Percentiles rank a stretch among this genome's conserved stretches.
These are phyloP conservation scores for Abelmoschus esculentus DNA, from an alignment of 345 rosid species.

Conservation along the genomic window DNA sequence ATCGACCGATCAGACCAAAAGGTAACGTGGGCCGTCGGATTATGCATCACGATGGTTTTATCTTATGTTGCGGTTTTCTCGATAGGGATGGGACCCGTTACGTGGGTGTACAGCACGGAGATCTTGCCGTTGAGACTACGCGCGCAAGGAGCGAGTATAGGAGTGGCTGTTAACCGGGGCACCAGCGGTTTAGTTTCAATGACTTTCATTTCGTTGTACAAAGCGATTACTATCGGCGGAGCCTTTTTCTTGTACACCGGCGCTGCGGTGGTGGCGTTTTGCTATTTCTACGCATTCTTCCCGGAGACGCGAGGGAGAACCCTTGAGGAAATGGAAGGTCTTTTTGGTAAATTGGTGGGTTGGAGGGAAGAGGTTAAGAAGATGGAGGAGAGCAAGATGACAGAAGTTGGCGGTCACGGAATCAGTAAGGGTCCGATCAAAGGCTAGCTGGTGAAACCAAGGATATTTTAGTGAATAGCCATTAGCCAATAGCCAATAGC, in stretches of 20 bases:
- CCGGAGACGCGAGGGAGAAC: conserved; percentile 84
- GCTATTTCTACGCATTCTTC: conserved; percentile 43
- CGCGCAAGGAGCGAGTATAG: conserved; percentile 72
- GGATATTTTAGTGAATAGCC: background rate
- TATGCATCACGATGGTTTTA: conserved; percentile 48
- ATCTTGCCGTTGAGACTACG: conserved; percentile 79
- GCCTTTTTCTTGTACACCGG: conserved; percentile 66
- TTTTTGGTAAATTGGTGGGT: conserved; percentile 43
- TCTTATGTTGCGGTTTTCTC: conserved; percentile 69
- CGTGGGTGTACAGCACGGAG: conserved; percentile 93
- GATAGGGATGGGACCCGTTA: conserved; percentile 83
- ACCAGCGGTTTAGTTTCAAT: conserved; percentile 68
- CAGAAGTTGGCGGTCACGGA: background rate
- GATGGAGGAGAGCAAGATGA: background rate
- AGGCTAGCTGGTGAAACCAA: too few relatives aligned
- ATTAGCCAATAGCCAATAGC: too few relatives aligned
- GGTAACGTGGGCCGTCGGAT: conserved; percentile 55
- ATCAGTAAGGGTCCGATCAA: background rate
- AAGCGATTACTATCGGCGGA: conserved; percentile 68
- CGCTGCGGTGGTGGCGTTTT: conserved; percentile 40
- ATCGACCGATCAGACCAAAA: conserved; percentile 36
- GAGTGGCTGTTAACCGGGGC: conserved; percentile 54
- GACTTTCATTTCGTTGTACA: conserved; percentile 41
- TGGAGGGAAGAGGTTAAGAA: conserved; percentile 40
- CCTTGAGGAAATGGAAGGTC: conserved; percentile 71